Evolutionary conservation across 2,329 filamentous ascomycete genomes (phyloP), one percentile per base, ranked within the genome.

Genomic region (Xylariales sp.): DNA sequence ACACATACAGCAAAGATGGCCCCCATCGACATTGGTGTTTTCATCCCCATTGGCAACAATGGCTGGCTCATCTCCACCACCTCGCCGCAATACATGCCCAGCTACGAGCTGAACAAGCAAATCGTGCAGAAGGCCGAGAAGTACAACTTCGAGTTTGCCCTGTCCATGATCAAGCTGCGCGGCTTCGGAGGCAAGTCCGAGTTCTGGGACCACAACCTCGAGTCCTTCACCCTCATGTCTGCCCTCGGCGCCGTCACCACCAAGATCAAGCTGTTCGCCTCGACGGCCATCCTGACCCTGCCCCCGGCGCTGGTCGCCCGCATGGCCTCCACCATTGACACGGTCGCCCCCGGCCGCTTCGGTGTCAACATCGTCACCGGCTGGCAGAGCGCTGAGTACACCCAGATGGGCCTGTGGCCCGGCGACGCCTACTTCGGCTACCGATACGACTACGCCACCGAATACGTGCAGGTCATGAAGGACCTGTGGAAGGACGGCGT

Each of bases 341-440:
- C 49, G 4, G 52, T 59, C 15, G 56, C 55, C 3, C 54, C 56
- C 1, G 54, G 56, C 4, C 46, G 56, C 15, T 59, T 57, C 24
- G 54, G 56, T 3, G 33, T 60, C 33, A 60, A 60, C 38, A 59
- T 60, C 27, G 57, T 59, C 17, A 59, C 57, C 3, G 56, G 56
- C 5, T 60, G 57, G 57, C 56, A 59, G 33, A 42, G 48, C 34
- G 55, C 56, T 12, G 57, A 60, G 41, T 60, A 60, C 36, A 40
- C 42, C 4, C 57, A 60, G 30, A 60, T 60, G 57, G 46, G 47
- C 20, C 48, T 60, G 8, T 60, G 57, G 57, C 57, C 56, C 3
- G 57, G 50, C 25, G 50, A 49, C 40, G 40, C 40, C 25, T 52
- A 49, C 33, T 52, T 49, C 20, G 49, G 49, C 14, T 60, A 60